phyloP scores from a whole-genome alignment of 257 asterid species.

The Parsonsia alboflavescens region DNA sequence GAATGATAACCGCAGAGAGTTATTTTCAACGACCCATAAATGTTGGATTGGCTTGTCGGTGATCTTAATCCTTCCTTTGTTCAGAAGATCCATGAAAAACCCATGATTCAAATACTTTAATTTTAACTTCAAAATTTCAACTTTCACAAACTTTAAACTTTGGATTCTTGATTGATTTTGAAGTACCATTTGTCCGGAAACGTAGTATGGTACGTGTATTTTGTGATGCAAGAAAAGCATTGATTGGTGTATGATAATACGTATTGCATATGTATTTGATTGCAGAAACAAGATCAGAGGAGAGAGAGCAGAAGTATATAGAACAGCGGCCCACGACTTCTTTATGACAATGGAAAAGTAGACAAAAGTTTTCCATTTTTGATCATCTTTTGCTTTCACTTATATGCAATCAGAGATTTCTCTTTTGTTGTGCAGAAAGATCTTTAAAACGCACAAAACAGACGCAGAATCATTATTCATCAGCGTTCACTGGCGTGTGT shows the following conservation, averaged over 20 bases:
- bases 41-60: background rate
- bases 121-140: too few relatives aligned
- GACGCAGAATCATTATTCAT: too few relatives aligned
- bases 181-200: background rate
- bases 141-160: too few relatives aligned
- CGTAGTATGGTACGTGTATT: background rate
- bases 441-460: background rate
- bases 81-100: too few relatives aligned
- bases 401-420: background rate
- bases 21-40: background rate
- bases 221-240: background rate
- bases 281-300: too few relatives aligned
- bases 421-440: background rate
- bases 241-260: background rate
- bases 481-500: background rate
- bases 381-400: conserved; percentile 6
- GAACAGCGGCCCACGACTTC: background rate
- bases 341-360: background rate
- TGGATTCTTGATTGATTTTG: too few relatives aligned
- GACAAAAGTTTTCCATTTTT: background rate
- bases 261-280: too few relatives aligned
- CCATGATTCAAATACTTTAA: too few relatives aligned
- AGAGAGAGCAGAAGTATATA: background rate
- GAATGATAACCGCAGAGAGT: too few relatives aligned
- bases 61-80: background rate